These are phyloP conservation scores for Apostasia shenzhenica DNA, from an alignment of 106 monocot species.

Conservation along the genomic window DNA sequence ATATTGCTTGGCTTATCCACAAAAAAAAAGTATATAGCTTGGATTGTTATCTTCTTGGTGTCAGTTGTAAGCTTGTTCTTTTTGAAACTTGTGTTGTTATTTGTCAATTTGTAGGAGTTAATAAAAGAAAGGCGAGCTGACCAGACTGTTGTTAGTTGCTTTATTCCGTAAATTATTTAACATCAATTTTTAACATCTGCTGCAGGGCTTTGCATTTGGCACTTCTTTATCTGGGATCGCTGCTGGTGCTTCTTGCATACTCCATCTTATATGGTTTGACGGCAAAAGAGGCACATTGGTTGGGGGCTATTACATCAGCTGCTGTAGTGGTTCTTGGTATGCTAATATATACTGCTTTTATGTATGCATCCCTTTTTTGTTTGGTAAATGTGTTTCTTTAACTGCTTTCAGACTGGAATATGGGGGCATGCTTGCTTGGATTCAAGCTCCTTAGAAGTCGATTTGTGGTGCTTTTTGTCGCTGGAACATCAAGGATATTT, in stretches of 20 bases:
- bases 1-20: background rate
- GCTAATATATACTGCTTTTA: background rate
- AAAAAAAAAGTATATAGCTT: no score
- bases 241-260: slow-evolving; percentile 68
- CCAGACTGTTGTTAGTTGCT: slow-evolving; percentile 4
- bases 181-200: background rate
- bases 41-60: no score
- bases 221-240: slow-evolving; percentile 73
- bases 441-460: slow-evolving; percentile 83
- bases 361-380: background rate
- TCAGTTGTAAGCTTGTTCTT: no score
- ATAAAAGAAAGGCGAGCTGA: background rate
- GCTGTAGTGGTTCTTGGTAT: slow-evolving; percentile 86
- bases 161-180: slow-evolving; percentile 7
- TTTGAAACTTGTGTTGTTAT: no score
- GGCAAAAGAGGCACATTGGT: slow-evolving; percentile 84
- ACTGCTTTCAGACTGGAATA: slow-evolving; percentile 75
- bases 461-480: slow-evolving; percentile 69
- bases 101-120: slow-evolving; percentile 1
- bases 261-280: slow-evolving; percentile 90
- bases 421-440: slow-evolving; percentile 80
- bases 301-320: slow-evolving; percentile 79
- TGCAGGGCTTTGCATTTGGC: slow-evolving; percentile 67
- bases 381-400: slow-evolving; percentile 2
- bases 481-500: slow-evolving; percentile 80